Conservation (phyloP, 176 grass and related monocot genomes). For the Zoysia pacifica region DNA sequence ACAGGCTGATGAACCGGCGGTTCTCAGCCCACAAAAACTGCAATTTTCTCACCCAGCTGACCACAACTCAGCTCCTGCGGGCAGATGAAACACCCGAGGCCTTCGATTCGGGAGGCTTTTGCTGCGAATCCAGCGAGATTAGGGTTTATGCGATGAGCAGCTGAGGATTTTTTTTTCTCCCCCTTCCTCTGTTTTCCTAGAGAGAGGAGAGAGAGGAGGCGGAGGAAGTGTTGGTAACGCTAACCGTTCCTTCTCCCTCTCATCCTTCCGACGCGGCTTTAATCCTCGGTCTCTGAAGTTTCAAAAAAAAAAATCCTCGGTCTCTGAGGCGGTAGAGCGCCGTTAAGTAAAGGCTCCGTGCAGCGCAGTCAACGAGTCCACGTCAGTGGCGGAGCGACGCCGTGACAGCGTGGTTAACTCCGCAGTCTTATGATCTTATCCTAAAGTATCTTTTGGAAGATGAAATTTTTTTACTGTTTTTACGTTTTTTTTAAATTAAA, state of each 20-base stretch:
- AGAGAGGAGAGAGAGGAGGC: neutral
- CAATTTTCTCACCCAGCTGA: neutral
- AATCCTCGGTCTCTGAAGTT: no score
- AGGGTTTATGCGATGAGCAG: conserved; percentile 42
- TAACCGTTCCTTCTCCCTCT: neutral
- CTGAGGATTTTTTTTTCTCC: neutral
- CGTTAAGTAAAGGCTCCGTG: conserved; percentile 39
- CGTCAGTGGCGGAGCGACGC: neutral
- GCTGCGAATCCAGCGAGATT: conserved; percentile 19
- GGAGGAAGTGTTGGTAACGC: conserved; percentile 18
- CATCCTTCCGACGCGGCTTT: conserved; percentile 29
- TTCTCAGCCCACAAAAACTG: neutral
- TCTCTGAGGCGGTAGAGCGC: neutral
- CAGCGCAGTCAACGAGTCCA: conserved; percentile 15
- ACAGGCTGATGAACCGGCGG: neutral
- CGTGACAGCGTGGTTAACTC: neutral
- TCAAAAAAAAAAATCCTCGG: no score
- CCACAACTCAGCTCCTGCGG: no score
- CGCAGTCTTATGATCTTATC: no score
- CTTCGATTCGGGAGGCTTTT: neutral
- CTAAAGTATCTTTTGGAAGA: no score
- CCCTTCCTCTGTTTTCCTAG: neutral
- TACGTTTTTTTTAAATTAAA: no score
- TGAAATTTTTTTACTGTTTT: no score
- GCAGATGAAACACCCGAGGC: neutral